These are phyloP conservation scores for Chytridiales sp. DNA, from an alignment of 371 early-diverging fungal species.

Conservation along the genomic window DNA sequence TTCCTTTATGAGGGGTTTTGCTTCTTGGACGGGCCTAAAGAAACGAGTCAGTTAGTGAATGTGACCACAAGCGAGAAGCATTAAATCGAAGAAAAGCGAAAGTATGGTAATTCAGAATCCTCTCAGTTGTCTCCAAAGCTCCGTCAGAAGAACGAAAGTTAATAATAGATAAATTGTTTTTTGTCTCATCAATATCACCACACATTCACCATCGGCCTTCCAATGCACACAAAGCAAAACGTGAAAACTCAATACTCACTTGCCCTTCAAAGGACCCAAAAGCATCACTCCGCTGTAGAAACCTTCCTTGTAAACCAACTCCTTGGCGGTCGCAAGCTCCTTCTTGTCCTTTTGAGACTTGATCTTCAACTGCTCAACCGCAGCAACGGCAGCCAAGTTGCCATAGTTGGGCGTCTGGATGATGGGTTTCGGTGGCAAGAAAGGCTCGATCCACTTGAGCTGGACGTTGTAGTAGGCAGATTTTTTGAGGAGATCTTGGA, in stretches of 20 bases:
- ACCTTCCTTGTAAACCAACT: slow-evolving; percentile 94
- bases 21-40: slow-evolving; percentile 79
- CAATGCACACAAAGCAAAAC: neutral
- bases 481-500: slow-evolving; percentile 92
- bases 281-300: slow-evolving; percentile 92
- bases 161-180: slow-evolving; percentile 11
- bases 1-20: slow-evolving; percentile 82
- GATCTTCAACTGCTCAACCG: slow-evolving; percentile 90
- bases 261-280: slow-evolving; percentile 78
- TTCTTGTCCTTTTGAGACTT: slow-evolving; percentile 91
- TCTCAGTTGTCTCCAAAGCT: slow-evolving; percentile 10
- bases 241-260: slow-evolving; percentile 29
- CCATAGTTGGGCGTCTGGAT: slow-evolving; percentile 87
- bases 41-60: neutral
- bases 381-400: slow-evolving; percentile 75
- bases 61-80: neutral
- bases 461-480: slow-evolving; percentile 87
- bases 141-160: slow-evolving; percentile 35
- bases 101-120: neutral
- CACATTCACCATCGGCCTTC: neutral
- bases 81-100: neutral
- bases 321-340: slow-evolving; percentile 92
- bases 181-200: slow-evolving; percentile 20
- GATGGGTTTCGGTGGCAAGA: slow-evolving; percentile 76
- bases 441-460: slow-evolving; percentile 82